These are phyloP conservation scores for Wickerhamomyces silvicola DNA, from an alignment of 805 yeast species.

Conservation along the genomic window DNA sequence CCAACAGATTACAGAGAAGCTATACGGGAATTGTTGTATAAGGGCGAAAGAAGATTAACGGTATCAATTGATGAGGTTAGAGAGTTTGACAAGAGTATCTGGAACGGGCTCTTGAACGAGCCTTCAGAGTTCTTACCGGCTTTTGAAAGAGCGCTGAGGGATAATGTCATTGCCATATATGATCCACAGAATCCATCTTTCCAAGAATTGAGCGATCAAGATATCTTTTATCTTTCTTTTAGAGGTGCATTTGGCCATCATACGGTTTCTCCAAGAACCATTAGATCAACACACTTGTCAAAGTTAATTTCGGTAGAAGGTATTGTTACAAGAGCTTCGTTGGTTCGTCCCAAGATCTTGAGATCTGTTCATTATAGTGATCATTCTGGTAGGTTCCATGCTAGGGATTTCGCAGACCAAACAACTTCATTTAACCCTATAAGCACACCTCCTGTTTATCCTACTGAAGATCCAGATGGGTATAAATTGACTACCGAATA, in stretches of 20 bases:
- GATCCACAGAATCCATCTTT: slow-evolving; percentile 52
- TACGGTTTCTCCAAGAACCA: slow-evolving; percentile 80
- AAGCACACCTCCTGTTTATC: slow-evolving; percentile 79
- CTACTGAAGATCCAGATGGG: slow-evolving; percentile 89
- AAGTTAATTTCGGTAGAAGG: slow-evolving; percentile 88
- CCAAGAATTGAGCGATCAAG: slow-evolving; percentile 49
- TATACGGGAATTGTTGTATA: slow-evolving; percentile 66
- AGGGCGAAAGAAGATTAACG: slow-evolving; percentile 57
- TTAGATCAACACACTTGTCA: slow-evolving; percentile 70
- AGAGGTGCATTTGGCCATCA: slow-evolving; percentile 90
- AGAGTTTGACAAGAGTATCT: slow-evolving; percentile 70
- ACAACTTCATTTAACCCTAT: slow-evolving; percentile 86
- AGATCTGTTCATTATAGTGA: slow-evolving; percentile 93
- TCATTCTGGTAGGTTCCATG: slow-evolving; percentile 73
- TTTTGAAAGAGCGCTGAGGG: slow-evolving; percentile 78
- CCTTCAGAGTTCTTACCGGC: slow-evolving; percentile 91
- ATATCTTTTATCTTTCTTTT: slow-evolving; percentile 69
- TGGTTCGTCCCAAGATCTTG: slow-evolving; percentile 87
- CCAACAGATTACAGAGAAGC: slow-evolving; percentile 58
- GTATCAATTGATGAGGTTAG: slow-evolving; percentile 84
- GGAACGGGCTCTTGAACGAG: slow-evolving; percentile 64
- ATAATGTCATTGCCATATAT: slow-evolving; percentile 66
- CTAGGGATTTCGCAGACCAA: slow-evolving; percentile 88
- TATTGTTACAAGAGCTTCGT: slow-evolving; percentile 87
- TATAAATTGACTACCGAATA: slow-evolving; percentile 84